Evolutionary conservation across 352 stramenopile genomes (phyloP), one percentile per base, ranked within the genome.

Genomic region (Globisporangium irregulare): DNA sequence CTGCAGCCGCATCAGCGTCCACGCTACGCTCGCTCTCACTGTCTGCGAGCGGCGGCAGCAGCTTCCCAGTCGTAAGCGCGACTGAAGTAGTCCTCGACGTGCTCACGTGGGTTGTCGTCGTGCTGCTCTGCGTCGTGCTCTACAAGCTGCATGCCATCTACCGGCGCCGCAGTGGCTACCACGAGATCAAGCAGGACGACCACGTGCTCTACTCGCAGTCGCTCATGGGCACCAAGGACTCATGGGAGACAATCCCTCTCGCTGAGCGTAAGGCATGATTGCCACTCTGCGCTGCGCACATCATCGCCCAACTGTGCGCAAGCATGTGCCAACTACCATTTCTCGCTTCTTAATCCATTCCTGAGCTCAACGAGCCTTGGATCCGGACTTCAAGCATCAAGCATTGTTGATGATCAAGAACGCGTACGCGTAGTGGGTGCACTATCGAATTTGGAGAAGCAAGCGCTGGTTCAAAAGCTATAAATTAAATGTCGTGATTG

Each of bases 171-270:
- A 67, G 61, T 66, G 83, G 83, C 18, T 94, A 92, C 70, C 71
- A 74, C 43, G 74, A 82, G 57, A 70, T 70, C 58, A 63, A 57
- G 32, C 81, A 90, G 70, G 84, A 93, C 69, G 83, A 89, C 68
- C 75, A 77, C 58, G 71, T 55, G 54, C 80, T 94, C 69, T 93
- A 86, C 71, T 88, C 82, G 54, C 74, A 78, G 20, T 66, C 80
- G 66, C 80, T 94, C 32, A 75, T 84, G 62, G 72, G 72, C 27
- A 76, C 84, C 18, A 86, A 85, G 24, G 84, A 94, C 64, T 94
- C 86, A 67, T 90, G 78, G 77, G 84, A 91, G 46, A 80, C 71
- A 24, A 68, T 87, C 53, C 61, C 60, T 10, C 46, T 70, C 5
- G 53, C 29, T 18, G 48, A 59, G 0, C 56, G 48, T 14, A 41